Base-by-base conservation (phyloP, 108 stramenopile species). In the Fragilaria crotonensis region DNA sequence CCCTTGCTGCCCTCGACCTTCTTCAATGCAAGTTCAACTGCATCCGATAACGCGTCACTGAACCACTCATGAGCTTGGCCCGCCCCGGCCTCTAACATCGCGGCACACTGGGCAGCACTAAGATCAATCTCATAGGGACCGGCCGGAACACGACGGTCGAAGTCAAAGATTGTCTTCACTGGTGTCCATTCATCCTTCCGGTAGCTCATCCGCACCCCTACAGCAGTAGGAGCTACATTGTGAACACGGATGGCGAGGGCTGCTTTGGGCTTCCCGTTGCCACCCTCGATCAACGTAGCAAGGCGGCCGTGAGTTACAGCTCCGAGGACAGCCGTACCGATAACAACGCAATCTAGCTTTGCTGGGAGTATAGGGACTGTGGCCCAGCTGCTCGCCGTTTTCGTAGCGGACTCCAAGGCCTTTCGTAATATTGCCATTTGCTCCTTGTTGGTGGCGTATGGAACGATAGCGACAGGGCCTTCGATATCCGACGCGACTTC, bases 101-200 rank as follows among this genome's bases (percentile, higher is more conserved):
- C 79, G 19, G 79, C 87, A 64, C 90, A 84, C 64, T 86, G 83
- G 1, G 86, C 83, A 5, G 90, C 90, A 4, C 66, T 75, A 25
- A 88, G 69, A 18, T 92, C 90, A 28, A 92, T 72, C 9, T 67
- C 60, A 52, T 86, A 88, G 4, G 90, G 90, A 29, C 90, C 90
- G 9, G 90, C 90, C 17, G 90, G 90, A 25, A 92, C 83, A n/a
- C 90, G 83, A 29, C 87, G 77, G 78, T 92, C 90, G 66, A 88
- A 92, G 44, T 92, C 90, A 66, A 92, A 92, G 21, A 92, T 74
- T 1, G 79, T 75, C 57, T 92, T 92, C 31, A 83, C 76, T 0
- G 75, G 77, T 14, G 69, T 73, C 85, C 85, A 87, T 41, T 72
- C 73, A n/a, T 68, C 81, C 7, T 83, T 79, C 69, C 76, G 77